Percentiles rank a stretch among this genome's conserved stretches.
These are phyloP conservation scores for Lactarius sanguifluus DNA, from an alignment of 768 basidiomycete genomes.

Conservation along the genomic window DNA sequence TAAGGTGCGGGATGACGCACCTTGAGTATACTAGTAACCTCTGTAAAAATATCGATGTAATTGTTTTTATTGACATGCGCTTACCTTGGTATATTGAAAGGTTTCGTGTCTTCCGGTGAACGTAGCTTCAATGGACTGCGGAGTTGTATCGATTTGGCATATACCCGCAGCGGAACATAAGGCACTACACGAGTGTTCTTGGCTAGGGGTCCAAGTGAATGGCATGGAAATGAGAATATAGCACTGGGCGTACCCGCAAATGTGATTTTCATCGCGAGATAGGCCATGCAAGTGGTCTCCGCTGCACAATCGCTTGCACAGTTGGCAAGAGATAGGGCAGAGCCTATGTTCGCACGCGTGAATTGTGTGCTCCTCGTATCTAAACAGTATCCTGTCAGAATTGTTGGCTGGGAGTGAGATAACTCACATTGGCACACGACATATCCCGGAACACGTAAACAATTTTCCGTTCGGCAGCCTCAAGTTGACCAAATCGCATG, in stretches of 20 bases:
- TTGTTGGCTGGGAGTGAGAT: neutral
- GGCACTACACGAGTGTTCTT: slow-evolving; percentile 49
- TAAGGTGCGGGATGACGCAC: slow-evolving; percentile 32
- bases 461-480: slow-evolving; percentile 4
- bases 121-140: slow-evolving; percentile 59
- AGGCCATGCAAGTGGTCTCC: slow-evolving; percentile 53
- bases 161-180: slow-evolving; percentile 48
- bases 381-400: slow-evolving; percentile 29
- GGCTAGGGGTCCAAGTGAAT: slow-evolving; percentile 36
- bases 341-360: slow-evolving; percentile 53
- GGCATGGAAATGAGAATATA: neutral
- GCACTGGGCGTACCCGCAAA: slow-evolving; percentile 50
- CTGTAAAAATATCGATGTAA: neutral
- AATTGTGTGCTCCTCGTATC: slow-evolving; percentile 44
- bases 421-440: slow-evolving; percentile 13
- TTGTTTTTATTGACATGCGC: neutral
- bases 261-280: slow-evolving; percentile 42
- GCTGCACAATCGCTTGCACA: slow-evolving; percentile 55
- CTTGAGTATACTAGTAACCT: slow-evolving; percentile 49
- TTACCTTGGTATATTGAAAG: slow-evolving; percentile 63
- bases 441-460: slow-evolving; percentile 10
- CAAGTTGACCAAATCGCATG: slow-evolving; percentile 15
- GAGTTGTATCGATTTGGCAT: slow-evolving; percentile 59
- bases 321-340: slow-evolving; percentile 53
- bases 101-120: slow-evolving; percentile 59